A percentile compares a stretch with the other conserved stretches of the same genome.
These are phyloP conservation scores for Trichophyton verrucosum DNA, from an alignment of 2,329 filamentous ascomycete genomes.

Conservation along the genomic window DNA sequence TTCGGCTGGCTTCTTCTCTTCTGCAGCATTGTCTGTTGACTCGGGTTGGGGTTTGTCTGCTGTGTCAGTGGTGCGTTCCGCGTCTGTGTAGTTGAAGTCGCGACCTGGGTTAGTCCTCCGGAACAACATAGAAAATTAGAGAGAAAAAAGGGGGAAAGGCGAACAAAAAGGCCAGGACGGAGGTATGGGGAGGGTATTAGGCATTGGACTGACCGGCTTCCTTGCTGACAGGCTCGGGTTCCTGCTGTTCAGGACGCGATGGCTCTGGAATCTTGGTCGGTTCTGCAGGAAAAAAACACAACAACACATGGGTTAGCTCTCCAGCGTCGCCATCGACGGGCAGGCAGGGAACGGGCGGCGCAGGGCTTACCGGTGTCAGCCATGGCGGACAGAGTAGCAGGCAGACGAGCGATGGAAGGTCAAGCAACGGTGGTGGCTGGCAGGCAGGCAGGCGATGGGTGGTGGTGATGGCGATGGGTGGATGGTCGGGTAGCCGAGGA, in stretches of 20 bases:
- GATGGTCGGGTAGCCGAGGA: slow-evolving; percentile 9
- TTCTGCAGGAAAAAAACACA: slow-evolving; percentile 13
- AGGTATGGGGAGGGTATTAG: slow-evolving; percentile 7
- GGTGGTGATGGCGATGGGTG: not conserved
- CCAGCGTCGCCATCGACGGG: not conserved
- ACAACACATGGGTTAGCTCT: slow-evolving; percentile 11
- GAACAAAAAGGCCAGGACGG: not conserved
- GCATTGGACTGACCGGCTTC: slow-evolving; percentile 22
- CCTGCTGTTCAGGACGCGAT: slow-evolving; percentile 16
- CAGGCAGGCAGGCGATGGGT: slow-evolving; percentile 3
- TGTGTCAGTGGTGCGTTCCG: slow-evolving; percentile 15
- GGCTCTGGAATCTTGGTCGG: slow-evolving; percentile 13
- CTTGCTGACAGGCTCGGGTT: slow-evolving; percentile 16
- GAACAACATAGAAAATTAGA: not conserved
- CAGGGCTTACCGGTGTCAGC: slow-evolving; percentile 27
- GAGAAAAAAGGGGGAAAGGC: not conserved
- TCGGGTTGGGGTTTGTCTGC: slow-evolving; percentile 20
- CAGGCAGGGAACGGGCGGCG: slow-evolving; percentile 13
- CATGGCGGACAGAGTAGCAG: slow-evolving; percentile 18
- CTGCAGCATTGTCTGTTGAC: slow-evolving; percentile 7
- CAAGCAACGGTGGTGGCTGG: not conserved
- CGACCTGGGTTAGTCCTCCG: slow-evolving; percentile 1
- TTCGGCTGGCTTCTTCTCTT: slow-evolving; percentile 21
- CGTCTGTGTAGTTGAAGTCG: slow-evolving; percentile 6
- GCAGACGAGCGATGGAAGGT: not conserved